phyloP scores from a whole-genome alignment of 2,329 filamentous ascomycete genomes.

The Fusarium sp. region DNA sequence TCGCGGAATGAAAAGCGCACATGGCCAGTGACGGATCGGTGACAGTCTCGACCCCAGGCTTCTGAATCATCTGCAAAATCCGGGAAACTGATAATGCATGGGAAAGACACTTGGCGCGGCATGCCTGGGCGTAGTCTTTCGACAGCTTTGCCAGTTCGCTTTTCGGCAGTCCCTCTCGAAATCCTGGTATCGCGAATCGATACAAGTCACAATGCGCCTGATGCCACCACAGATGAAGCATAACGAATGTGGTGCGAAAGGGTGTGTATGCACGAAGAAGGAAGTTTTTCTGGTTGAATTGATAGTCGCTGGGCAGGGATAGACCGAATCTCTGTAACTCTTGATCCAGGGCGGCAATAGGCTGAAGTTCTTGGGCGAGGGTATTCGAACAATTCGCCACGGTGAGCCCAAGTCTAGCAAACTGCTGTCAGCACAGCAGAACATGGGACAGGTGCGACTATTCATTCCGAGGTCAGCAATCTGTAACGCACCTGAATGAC shows the following conservation, averaged over 20 bases:
- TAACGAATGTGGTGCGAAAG: slow-evolving; percentile 40
- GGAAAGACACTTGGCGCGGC: slow-evolving; percentile 20
- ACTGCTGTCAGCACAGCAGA: no score
- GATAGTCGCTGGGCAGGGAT: slow-evolving; percentile 28
- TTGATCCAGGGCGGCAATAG: no score
- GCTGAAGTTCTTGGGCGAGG: no score
- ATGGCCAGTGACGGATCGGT: slow-evolving; percentile 30
- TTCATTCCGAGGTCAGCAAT: no score
- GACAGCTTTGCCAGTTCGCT: slow-evolving; percentile 13
- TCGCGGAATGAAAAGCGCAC: slow-evolving; percentile 34
- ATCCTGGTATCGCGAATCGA: slow-evolving; percentile 41
- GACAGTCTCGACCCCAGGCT: slow-evolving; percentile 3
- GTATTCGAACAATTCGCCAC: no score
- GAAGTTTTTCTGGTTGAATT: slow-evolving; percentile 35
- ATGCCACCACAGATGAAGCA: slow-evolving; percentile 49
- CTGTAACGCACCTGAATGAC: no score
- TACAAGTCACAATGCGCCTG: slow-evolving; percentile 47
- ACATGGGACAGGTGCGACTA: no score
- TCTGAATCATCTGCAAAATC: background rate
- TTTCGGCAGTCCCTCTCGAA: slow-evolving; percentile 20
- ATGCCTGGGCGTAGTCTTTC: slow-evolving; percentile 5
- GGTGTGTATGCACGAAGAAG: slow-evolving; percentile 42
- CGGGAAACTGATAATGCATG: slow-evolving; percentile 23
- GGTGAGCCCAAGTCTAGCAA: no score
- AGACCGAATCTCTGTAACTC: no score